phyloP scores from a whole-genome alignment of 225 moss, liverwort and hornwort species.

The Pleurozium schreberi region DNA sequence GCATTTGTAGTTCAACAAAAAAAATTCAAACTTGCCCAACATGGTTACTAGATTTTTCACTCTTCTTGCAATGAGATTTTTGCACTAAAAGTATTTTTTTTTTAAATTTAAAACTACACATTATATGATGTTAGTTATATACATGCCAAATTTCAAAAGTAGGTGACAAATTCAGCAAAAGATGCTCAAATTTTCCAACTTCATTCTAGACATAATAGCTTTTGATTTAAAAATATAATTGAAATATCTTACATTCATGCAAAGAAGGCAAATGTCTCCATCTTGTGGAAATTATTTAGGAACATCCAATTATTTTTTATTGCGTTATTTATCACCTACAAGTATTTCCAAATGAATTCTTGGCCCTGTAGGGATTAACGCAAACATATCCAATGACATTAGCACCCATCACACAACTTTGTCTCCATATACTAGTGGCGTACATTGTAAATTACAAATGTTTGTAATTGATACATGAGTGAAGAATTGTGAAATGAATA shows the following conservation, averaged over 20 bases:
- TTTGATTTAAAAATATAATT: neutral
- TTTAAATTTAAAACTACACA: no score
- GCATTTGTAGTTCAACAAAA: neutral
- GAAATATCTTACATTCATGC: neutral
- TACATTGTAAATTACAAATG: no score
- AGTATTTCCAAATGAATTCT: neutral
- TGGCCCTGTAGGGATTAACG: neutral
- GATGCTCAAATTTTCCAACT: no score
- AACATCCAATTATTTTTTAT: neutral
- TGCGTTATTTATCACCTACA: neutral
- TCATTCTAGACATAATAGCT: accelerated
- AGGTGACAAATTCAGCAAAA: neutral
- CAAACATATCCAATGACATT: neutral
- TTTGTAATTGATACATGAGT: no score
- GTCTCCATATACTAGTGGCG: no score
- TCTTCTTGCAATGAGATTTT: neutral
- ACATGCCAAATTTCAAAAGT: neutral
- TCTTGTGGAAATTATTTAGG: neutral
- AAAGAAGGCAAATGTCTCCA: neutral
- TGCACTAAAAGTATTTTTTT: neutral
- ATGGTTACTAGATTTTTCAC: neutral
- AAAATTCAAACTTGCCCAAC: neutral
- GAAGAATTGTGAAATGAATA: no score
- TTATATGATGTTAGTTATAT: no score
- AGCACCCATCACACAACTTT: no score